Evolutionary conservation across 2,329 filamentous ascomycete species (phyloP).

Genomic region (Pseudodiploospora longispora): DNA sequence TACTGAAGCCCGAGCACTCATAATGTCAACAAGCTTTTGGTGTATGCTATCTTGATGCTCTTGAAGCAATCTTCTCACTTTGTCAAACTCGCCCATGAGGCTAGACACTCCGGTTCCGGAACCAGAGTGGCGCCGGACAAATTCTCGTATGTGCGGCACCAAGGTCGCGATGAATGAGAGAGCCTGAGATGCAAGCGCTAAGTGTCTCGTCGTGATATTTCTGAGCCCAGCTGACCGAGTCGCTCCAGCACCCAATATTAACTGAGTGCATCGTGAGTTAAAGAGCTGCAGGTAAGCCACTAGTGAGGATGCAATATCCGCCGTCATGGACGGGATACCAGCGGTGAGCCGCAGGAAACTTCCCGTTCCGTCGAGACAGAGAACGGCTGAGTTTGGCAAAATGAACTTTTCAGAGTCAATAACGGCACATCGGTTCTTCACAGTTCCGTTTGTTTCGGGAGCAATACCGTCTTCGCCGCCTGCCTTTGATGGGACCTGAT

Average conservation of each 20-base stretch:
- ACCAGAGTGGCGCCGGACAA: slow-evolving; percentile 67
- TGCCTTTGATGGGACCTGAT: slow-evolving; percentile 28
- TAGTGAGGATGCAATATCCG: slow-evolving; percentile 70
- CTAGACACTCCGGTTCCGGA: slow-evolving; percentile 43
- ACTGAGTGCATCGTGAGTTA: slow-evolving; percentile 91
- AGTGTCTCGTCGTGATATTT: slow-evolving; percentile 93
- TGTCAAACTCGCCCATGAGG: slow-evolving; percentile 80
- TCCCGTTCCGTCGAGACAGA: slow-evolving; percentile 74
- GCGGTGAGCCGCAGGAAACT: slow-evolving; percentile 76
- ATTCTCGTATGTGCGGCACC: slow-evolving; percentile 85
- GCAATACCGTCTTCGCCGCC: slow-evolving; percentile 24
- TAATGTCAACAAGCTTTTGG: slow-evolving; percentile 88
- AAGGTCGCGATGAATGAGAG: slow-evolving; percentile 80
- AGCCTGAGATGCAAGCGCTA: slow-evolving; percentile 84
- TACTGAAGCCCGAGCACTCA: slow-evolving; percentile 66
- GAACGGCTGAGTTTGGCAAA: slow-evolving; percentile 72
- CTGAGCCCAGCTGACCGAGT: slow-evolving; percentile 82
- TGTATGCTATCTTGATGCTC: slow-evolving; percentile 88
- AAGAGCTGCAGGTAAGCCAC: slow-evolving; percentile 86
- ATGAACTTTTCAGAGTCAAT: slow-evolving; percentile 83
- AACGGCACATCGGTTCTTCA: slow-evolving; percentile 61
- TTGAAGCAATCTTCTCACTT: slow-evolving; percentile 71
- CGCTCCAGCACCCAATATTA: slow-evolving; percentile 91
- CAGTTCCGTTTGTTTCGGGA: slow-evolving; percentile 40
- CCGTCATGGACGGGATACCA: slow-evolving; percentile 80